Evolutionary conservation across 768 basidiomycete species (phyloP).

Genomic region (Leccinellum rugosiceps): DNA sequence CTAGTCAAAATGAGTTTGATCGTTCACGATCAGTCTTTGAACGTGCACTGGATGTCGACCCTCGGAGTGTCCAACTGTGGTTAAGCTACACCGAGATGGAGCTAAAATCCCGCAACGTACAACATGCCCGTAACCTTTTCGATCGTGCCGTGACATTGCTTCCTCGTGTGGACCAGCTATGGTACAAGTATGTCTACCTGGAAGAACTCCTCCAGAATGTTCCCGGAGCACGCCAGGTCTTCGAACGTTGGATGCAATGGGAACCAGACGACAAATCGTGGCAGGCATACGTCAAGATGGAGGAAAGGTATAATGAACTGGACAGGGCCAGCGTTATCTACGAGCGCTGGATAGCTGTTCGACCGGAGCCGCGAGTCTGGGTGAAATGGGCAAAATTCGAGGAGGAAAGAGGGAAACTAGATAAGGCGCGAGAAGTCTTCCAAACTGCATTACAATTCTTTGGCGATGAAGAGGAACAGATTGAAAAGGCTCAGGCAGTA

Average conservation of each 20-base stretch:
- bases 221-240: slow-evolving; percentile 93
- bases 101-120: slow-evolving; percentile 94
- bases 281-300: slow-evolving; percentile 99
- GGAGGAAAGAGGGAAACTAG: slow-evolving; percentile 62
- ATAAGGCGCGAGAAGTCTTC: slow-evolving; percentile 83
- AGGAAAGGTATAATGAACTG: slow-evolving; percentile 86
- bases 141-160: slow-evolving; percentile 96
- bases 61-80: slow-evolving; percentile 89
- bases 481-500: slow-evolving; percentile 87
- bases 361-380: slow-evolving; percentile 77
- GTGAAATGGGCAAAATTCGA: slow-evolving; percentile 88
- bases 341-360: slow-evolving; percentile 82
- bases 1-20: slow-evolving; percentile 94
- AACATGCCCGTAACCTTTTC: slow-evolving; percentile 94
- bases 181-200: slow-evolving; percentile 99
- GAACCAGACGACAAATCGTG: slow-evolving; percentile 99
- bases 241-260: slow-evolving; percentile 99
- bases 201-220: slow-evolving; percentile 97
- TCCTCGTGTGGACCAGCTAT: slow-evolving; percentile 93
- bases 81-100: slow-evolving; percentile 96
- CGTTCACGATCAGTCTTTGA: slow-evolving; percentile 95
- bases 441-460: slow-evolving; percentile 89
- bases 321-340: slow-evolving; percentile 92
- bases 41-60: slow-evolving; percentile 93
- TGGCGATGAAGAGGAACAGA: slow-evolving; percentile 83